A percentile compares a stretch with the other conserved stretches of the same genome.
Conservation (phyloP, 2,329 filamentous ascomycete species). For the Trichoderma afroharzianum region DNA sequence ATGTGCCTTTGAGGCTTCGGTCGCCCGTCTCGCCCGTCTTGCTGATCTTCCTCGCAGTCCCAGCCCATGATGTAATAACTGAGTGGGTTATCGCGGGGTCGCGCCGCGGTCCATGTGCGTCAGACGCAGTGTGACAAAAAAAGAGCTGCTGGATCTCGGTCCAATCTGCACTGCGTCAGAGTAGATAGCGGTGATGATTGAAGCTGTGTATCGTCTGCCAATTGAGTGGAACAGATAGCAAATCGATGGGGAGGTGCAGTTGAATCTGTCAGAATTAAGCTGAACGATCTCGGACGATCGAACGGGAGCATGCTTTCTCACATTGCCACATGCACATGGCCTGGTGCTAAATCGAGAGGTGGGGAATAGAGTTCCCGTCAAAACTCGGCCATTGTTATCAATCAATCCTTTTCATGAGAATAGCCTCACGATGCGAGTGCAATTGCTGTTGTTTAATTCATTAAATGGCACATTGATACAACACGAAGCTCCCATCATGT, state of each 20-base stretch:
- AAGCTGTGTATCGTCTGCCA: not conserved
- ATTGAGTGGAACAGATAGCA: not conserved
- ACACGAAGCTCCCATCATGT: not conserved
- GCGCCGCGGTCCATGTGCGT: not conserved
- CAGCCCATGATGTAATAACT: constrained; percentile 18
- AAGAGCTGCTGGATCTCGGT: not conserved
- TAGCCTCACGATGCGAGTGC: not conserved
- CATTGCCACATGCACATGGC: not conserved
- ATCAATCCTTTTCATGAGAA: not conserved
- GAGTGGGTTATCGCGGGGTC: constrained; percentile 5
- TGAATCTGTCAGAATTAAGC: not conserved
- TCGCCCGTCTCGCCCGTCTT: not conserved
- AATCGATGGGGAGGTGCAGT: not conserved
- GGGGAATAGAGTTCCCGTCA: not conserved
- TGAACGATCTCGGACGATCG: not conserved
- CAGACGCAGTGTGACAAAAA: not conserved
- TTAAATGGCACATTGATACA: not conserved
- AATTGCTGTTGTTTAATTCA: not conserved
- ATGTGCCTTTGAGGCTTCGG: constrained; percentile 2
- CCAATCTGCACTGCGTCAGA: not conserved
- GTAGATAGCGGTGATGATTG: not conserved
- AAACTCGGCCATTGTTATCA: not conserved
- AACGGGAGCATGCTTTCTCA: not conserved
- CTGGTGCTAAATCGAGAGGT: not conserved
- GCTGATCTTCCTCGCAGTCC: constrained; percentile 13